Evolutionary conservation across 2,329 filamentous ascomycete species (phyloP).

Genomic region (Diplodia intermedia): DNA sequence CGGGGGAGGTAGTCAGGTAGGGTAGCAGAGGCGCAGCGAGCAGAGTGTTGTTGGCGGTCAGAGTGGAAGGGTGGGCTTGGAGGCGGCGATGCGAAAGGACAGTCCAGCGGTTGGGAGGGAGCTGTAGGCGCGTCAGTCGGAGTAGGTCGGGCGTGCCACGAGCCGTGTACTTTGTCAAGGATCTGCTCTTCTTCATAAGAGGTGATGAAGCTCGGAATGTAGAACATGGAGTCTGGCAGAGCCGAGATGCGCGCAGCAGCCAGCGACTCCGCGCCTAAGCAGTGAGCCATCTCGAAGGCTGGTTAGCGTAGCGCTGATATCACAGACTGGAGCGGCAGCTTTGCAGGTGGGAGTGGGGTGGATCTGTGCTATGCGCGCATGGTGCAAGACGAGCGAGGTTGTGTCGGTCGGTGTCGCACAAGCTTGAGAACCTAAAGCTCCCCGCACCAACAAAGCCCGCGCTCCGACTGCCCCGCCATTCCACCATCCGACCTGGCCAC

Average conservation of each 20-base stretch:
- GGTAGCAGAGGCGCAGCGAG: conserved; percentile 74
- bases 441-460: conserved; percentile 12
- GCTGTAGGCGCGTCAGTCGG: conserved; percentile 42
- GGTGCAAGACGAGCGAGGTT: background rate
- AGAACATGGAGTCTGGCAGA: conserved; percentile 74
- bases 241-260: conserved; percentile 52
- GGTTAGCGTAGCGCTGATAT: background rate
- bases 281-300: conserved; percentile 17
- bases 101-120: conserved; percentile 73
- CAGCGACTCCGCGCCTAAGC: conserved; percentile 29
- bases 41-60: conserved; percentile 76
- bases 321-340: no score
- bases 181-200: conserved; percentile 74
- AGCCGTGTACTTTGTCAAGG: conserved; percentile 67
- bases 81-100: conserved; percentile 86
- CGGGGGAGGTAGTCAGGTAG: conserved; percentile 67
- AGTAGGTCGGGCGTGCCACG: background rate
- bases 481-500: background rate
- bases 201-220: conserved; percentile 85
- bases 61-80: conserved; percentile 86
- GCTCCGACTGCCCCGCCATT: conserved; percentile 19
- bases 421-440: conserved; percentile 17
- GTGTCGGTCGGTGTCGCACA: background rate
- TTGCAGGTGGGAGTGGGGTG: background rate
- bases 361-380: background rate